These are phyloP conservation scores for Zymoseptoria passerinii DNA, from an alignment of 2,329 filamentous ascomycete genomes.

Conservation along the genomic window DNA sequence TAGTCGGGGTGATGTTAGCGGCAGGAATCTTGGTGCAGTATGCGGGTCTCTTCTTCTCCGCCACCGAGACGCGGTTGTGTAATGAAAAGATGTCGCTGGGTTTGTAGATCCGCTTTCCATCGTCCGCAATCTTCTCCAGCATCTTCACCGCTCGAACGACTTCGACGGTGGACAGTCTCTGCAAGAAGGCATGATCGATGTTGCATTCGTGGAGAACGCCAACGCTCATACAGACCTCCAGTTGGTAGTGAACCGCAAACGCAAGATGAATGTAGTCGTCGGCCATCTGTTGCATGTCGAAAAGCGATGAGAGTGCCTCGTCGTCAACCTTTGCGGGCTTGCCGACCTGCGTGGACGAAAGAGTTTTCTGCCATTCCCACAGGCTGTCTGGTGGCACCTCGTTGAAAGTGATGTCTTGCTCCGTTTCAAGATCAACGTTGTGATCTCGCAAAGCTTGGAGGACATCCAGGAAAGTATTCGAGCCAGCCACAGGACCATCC, in stretches of 20 bases:
- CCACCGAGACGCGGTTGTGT: constrained; percentile 32
- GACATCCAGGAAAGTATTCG: constrained; percentile 22
- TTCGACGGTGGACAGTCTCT: constrained; percentile 45
- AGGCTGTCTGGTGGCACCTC: constrained; percentile 3
- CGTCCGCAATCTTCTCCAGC: constrained; percentile 65
- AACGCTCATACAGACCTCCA: constrained; percentile 87
- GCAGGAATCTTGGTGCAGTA: constrained; percentile 72
- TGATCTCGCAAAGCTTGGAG: constrained; percentile 57
- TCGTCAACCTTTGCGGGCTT: not conserved
- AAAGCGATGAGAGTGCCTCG: constrained; percentile 4
- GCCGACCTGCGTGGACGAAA: not conserved
- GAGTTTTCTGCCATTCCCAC: constrained; percentile 8
- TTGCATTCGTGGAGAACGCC: constrained; percentile 68
- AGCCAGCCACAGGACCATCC: constrained; percentile 10
- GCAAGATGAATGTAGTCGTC: constrained; percentile 25
- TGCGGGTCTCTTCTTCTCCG: constrained; percentile 39
- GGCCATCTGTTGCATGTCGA: constrained; percentile 15
- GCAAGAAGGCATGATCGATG: constrained; percentile 59
- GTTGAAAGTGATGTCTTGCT: constrained; percentile 37
- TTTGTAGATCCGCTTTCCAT: constrained; percentile 53
- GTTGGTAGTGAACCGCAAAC: constrained; percentile 75
- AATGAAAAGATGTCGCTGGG: constrained; percentile 63
- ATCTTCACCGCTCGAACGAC: constrained; percentile 49
- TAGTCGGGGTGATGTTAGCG: constrained; percentile 74
- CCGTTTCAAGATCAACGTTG: constrained; percentile 53